These are phyloP conservation scores for Geotrichum citri-aurantii DNA, from an alignment of 1,139 yeast genomes.

Conservation along the genomic window DNA sequence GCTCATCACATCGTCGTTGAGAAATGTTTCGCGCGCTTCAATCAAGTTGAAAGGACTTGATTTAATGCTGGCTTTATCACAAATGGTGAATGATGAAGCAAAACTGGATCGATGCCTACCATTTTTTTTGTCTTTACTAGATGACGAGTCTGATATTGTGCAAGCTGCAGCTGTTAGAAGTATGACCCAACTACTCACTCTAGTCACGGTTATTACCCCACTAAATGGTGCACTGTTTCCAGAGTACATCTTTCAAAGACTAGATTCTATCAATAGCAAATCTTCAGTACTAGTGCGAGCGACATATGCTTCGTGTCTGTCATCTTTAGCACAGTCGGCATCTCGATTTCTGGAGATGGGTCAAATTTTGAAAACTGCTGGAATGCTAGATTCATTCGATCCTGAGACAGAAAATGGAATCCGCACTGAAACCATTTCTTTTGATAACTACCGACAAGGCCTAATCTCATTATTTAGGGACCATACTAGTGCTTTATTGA, in stretches of 20 bases:
- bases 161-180: conserved; percentile 42
- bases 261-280: conserved; percentile 43
- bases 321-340: conserved; percentile 60
- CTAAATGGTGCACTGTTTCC: conserved; percentile 70
- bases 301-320: conserved; percentile 67
- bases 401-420: conserved; percentile 41
- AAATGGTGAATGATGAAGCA: conserved; percentile 71
- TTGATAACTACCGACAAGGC: conserved; percentile 28
- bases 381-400: conserved; percentile 36
- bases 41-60: conserved; percentile 71
- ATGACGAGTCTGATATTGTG: conserved; percentile 52
- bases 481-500: conserved; percentile 57
- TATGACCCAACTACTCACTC: conserved; percentile 49
- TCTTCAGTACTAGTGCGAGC: conserved; percentile 50
- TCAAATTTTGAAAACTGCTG: conserved; percentile 46
- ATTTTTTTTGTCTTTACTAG: conserved; percentile 54
- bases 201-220: conserved; percentile 66
- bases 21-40: conserved; percentile 57
- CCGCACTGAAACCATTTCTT: conserved; percentile 33
- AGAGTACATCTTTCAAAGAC: conserved; percentile 74
- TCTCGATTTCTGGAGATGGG: conserved; percentile 63
- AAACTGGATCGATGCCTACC: conserved; percentile 85
- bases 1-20: conserved; percentile 56
- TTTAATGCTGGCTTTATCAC: conserved; percentile 68
- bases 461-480: conserved; percentile 53